Base-by-base conservation (phyloP, 768 basidiomycete species). In the Fomitopsis pulvina region DNA sequence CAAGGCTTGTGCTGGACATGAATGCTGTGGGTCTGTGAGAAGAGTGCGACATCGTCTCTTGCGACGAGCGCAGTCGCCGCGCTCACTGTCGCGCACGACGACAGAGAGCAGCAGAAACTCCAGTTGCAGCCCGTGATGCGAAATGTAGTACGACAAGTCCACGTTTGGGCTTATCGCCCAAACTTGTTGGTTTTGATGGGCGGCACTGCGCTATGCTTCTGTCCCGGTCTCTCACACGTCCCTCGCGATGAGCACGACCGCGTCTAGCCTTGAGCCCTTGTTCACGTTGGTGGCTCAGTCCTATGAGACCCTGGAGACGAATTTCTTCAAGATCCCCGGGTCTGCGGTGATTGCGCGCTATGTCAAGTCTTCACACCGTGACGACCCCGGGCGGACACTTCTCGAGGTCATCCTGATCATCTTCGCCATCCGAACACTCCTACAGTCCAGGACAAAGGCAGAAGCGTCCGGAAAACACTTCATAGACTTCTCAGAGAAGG, bases 311-410 rank as follows among this genome's bases (percentile, higher is more conserved):
- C 58, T 81, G 2, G 81, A 89, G 66, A 69, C 73, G 14, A 74
- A 77, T 0, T 92, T 93, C 66, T 81, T 78, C 70, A 80, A 76
- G 52, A 66, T 92, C 14, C 90, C 89, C 7, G 89, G 89, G 38
- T 91, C 89, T 8, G 81, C 84, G 2, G 86, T 93, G 52, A 68
- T 92, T 54, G 79, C 87, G 54, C 87, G 94, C 58, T 96, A 96
- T 65, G 88, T 98, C 71, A 86, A 81, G 69, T 92, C 89, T 25
- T 94, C 91, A 0, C 94, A 99, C 66, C 88, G 90, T 67, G 88
- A 99, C 64, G 96, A 99, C 68, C 96, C 96, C 1, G 90, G 87
- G 27, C 77, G 96, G 47, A 92, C 92, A 0, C 58, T 97, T 8
- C 78, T 99, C 45, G 96, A 99, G 68, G 65, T 97, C 20, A 81